Evolutionary conservation across 148 eudicot genomes (phyloP).

Genomic region (Vaccinium macrocarpon): DNA sequence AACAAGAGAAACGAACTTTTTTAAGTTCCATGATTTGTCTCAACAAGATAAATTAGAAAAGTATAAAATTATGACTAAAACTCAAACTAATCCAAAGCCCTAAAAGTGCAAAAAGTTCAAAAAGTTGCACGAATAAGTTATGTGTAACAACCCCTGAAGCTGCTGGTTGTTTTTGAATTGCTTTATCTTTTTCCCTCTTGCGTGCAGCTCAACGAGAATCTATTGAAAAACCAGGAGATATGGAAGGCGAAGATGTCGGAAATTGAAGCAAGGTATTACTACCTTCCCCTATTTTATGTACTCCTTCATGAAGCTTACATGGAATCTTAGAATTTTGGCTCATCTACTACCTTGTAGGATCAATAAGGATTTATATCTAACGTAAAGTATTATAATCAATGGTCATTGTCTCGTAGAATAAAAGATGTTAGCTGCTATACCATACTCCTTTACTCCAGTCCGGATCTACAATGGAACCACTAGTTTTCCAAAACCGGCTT

Average conservation of each 20-base stretch:
- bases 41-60: too few relatives aligned
- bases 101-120: too few relatives aligned
- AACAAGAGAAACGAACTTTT: too few relatives aligned
- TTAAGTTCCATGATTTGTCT: too few relatives aligned
- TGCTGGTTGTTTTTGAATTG: conserved; percentile 7
- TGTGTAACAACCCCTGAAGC: not conserved
- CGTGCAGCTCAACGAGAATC: conserved; percentile 75
- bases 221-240: conserved; percentile 64
- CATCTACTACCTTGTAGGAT: not conserved
- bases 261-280: conserved; percentile 60
- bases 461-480: too few relatives aligned
- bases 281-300: not conserved
- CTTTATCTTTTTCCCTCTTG: conserved; percentile 3
- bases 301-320: not conserved
- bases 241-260: conserved; percentile 69
- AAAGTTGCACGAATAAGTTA: too few relatives aligned
- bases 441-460: not conserved
- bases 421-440: not conserved
- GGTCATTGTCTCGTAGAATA: not conserved
- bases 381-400: not conserved
- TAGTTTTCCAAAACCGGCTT: too few relatives aligned
- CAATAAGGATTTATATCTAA: not conserved
- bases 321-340: not conserved
- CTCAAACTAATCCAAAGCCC: too few relatives aligned
- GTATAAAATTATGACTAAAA: too few relatives aligned